phyloP scores from a whole-genome alignment of 2,329 filamentous ascomycete species.

The Lasiodiplodia theobromae region DNA sequence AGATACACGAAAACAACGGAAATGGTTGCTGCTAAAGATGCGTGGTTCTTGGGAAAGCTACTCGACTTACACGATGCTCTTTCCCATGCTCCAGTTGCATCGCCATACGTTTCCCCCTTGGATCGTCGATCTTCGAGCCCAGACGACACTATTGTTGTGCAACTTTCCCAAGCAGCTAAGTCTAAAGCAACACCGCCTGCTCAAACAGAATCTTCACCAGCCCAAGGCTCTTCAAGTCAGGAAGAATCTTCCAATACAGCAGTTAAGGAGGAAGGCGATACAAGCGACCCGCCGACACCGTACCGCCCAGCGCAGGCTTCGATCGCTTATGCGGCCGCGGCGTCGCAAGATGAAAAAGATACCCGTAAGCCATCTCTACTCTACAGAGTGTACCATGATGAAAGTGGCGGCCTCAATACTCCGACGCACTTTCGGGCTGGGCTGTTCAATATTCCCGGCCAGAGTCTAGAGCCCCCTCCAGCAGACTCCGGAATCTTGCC shows the following conservation, averaged over 20 bases:
- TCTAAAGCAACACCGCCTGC: neutral
- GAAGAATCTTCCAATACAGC: neutral
- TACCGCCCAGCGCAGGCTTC: neutral
- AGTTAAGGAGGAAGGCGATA: neutral
- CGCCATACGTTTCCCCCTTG: too few species aligned
- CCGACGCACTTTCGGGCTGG: neutral
- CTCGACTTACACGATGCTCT: neutral
- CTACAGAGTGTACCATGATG: slow-evolving; percentile 4
- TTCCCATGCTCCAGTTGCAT: neutral
- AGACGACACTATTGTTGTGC: neutral
- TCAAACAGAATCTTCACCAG: neutral
- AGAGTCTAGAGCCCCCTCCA: neutral
- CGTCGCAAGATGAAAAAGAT: neutral
- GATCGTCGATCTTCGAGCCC: too few species aligned
- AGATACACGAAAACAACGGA: neutral
- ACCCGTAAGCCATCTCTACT: neutral
- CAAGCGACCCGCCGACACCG: neutral
- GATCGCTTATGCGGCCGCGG: neutral
- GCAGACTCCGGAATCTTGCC: neutral
- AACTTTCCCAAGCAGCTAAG: neutral
- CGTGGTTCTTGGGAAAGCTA: neutral
- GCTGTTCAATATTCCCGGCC: neutral
- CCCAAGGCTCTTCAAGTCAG: neutral
- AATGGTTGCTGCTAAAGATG: neutral
- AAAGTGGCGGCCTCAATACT: neutral